These are phyloP conservation scores for Aspergillus versicolor DNA, from an alignment of 2,329 filamentous ascomycete species.

Conservation along the genomic window DNA sequence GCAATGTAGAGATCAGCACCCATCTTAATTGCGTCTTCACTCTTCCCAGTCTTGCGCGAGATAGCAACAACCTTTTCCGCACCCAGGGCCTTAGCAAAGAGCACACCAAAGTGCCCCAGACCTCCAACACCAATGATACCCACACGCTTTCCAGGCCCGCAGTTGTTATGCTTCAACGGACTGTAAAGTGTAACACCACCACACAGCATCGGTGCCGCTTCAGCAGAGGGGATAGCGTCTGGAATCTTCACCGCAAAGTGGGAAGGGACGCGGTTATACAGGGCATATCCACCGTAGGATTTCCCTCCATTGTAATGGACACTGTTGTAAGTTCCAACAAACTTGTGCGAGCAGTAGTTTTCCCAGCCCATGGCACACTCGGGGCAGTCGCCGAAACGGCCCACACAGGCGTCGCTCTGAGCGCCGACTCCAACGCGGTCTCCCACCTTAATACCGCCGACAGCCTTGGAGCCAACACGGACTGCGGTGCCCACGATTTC, in stretches of 20 bases:
- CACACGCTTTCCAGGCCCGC: constrained; percentile 70
- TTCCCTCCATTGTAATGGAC: constrained; percentile 53
- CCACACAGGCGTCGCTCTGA: constrained; percentile 56
- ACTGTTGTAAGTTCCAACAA: constrained; percentile 35
- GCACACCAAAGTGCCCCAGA: constrained; percentile 69
- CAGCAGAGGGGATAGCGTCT: constrained; percentile 47
- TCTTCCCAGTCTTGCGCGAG: constrained; percentile 53
- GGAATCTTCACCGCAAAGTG: constrained; percentile 64
- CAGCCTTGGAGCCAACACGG: constrained; percentile 51
- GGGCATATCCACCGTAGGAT: constrained; percentile 66
- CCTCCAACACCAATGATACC: constrained; percentile 74
- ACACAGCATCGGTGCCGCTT: constrained; percentile 72
- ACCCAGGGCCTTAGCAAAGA: constrained; percentile 70
- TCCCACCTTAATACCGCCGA: constrained; percentile 30
- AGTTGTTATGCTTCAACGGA: constrained; percentile 66
- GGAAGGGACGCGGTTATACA: constrained; percentile 54
- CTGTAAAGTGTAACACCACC: constrained; percentile 73
- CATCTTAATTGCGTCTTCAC: constrained; percentile 53
- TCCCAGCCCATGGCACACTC: constrained; percentile 50
- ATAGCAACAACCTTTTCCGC: constrained; percentile 63
- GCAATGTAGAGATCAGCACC: constrained; percentile 58
- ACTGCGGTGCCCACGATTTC: constrained; percentile 64
- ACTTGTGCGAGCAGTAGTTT: constrained; percentile 35
- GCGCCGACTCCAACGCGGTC: constrained; percentile 57
- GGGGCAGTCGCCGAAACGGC: constrained; percentile 48